phyloP scores from a whole-genome alignment of 2,329 filamentous ascomycete species.

The Elsinoe australis region DNA sequence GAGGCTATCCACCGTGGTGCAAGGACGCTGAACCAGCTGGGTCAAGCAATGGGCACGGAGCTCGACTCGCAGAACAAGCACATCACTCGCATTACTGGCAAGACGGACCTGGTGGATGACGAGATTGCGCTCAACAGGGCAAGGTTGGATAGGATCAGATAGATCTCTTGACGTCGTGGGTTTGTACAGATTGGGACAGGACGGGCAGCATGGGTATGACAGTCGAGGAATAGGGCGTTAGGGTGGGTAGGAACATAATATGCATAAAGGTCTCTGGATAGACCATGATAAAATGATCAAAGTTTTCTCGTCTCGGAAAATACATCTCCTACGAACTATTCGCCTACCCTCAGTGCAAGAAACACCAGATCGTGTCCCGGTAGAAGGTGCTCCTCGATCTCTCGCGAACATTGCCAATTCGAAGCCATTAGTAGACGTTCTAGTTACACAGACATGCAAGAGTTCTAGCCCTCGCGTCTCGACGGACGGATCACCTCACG shows the following conservation, averaged over 20 bases:
- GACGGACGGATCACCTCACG: no score
- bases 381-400: no score
- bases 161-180: slow-evolving; percentile 18
- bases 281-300: slow-evolving; percentile 5
- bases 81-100: slow-evolving; percentile 64
- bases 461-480: no score
- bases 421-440: no score
- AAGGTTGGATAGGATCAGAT: slow-evolving; percentile 56
- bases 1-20: slow-evolving; percentile 55
- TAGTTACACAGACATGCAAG: no score
- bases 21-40: slow-evolving; percentile 63
- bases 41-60: slow-evolving; percentile 65
- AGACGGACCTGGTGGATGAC: slow-evolving; percentile 75
- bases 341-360: no score
- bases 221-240: no score
- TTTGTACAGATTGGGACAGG: background rate
- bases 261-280: background rate
- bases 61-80: slow-evolving; percentile 69
- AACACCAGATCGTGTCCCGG: no score
- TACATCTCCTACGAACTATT: no score
- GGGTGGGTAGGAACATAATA: background rate
- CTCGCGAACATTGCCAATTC: no score
- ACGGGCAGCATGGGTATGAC: background rate
- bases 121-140: slow-evolving; percentile 71
- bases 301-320: no score